phyloP scores from a whole-genome alignment of 257 asterid species.

The Ilex asprella region DNA sequence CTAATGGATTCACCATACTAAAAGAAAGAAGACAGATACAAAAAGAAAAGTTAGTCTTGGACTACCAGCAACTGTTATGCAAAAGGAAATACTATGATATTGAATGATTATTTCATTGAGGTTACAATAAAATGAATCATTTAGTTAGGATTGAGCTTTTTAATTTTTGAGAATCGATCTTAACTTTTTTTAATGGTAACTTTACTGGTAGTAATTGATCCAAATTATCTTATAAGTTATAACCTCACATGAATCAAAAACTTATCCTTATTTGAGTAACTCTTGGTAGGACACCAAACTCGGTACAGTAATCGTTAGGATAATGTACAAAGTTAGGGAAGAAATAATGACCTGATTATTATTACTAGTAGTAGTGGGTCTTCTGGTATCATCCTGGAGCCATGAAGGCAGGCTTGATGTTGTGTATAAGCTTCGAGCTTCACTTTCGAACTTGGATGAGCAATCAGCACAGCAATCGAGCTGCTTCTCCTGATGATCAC shows the following conservation, averaged over 20 bases:
- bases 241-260: no score
- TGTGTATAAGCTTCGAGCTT: conserved; percentile 27
- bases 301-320: no score
- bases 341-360: conserved; percentile 43
- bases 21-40: conserved; percentile 8
- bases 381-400: conserved; percentile 57
- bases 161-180: no score
- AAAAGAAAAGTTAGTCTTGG: conserved; percentile 10
- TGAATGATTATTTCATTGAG: no score
- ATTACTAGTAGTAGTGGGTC: conserved; percentile 20
- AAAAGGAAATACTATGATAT: not conserved
- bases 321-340: no score
- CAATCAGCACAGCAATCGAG: conserved; percentile 46
- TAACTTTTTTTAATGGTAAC: no score
- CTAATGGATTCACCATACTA: conserved; percentile 32
- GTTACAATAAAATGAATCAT: no score
- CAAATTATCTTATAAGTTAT: no score
- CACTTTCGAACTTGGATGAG: conserved; percentile 33
- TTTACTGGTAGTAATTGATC: no score
- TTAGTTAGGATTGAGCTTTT: no score
- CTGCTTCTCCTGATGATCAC: conserved; percentile 18
- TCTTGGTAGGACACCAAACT: no score
- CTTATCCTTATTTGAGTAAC: no score
- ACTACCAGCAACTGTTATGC: not conserved
- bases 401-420: conserved; percentile 61